Evolutionary conservation across 768 basidiomycete genomes (phyloP).

Genomic region (Rhodosporidiobolus sp.): DNA sequence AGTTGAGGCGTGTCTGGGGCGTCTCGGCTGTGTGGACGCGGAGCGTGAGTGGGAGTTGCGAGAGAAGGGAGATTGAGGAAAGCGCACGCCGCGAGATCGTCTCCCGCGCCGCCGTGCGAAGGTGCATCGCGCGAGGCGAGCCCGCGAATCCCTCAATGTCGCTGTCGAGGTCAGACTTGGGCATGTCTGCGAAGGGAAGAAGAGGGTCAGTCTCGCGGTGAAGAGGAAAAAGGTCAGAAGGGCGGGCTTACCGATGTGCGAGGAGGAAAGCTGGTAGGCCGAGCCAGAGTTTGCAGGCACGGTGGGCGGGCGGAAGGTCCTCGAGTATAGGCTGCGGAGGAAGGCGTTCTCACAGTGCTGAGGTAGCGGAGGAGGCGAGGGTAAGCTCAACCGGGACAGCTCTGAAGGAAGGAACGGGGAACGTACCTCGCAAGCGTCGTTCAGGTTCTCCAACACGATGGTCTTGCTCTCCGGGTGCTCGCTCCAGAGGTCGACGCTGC

Average conservation of each 20-base stretch:
- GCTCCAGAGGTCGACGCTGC: constrained; percentile 71
- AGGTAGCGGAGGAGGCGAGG: too few species aligned
- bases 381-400: background rate
- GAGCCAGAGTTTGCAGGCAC: background rate
- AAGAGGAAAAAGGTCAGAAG: too few species aligned
- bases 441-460: constrained; percentile 73
- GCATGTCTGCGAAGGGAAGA: constrained; percentile 21
- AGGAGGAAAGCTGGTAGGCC: constrained; percentile 8
- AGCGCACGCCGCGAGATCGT: constrained; percentile 24
- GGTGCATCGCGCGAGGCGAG: constrained; percentile 40
- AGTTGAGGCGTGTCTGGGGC: constrained; percentile 14
- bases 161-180: constrained; percentile 39
- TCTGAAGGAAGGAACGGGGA: too few species aligned
- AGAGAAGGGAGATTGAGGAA: background rate
- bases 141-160: constrained; percentile 36
- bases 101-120: constrained; percentile 38
- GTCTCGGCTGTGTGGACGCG: background rate
- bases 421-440: constrained; percentile 74
- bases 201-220: background rate
- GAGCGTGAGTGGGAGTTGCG: too few species aligned
- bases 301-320: constrained; percentile 34
- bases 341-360: constrained; percentile 46
- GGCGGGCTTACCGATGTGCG: constrained; percentile 34
- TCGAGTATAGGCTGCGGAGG: constrained; percentile 43
- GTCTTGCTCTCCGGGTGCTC: constrained; percentile 54